Evolutionary conservation across 805 yeast genomes (phyloP), one percentile per base, ranked within the genome.

Genomic region (Pichia manshurica): DNA sequence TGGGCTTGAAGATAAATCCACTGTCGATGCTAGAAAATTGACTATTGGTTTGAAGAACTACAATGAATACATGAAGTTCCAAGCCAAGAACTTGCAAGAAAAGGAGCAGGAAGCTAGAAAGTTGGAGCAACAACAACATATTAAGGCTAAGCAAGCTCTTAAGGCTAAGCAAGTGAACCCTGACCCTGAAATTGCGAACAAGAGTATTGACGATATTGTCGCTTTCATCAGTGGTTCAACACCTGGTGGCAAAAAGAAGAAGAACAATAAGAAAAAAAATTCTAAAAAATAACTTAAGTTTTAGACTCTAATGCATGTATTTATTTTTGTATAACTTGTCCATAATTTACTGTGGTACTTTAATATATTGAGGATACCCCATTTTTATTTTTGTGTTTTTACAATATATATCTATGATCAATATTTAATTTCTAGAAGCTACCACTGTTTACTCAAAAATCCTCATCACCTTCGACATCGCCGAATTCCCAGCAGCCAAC

Each of bases 401-500:
- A 34, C n/a, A 33, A 23, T 33, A 6, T n/a, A n/a, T 33, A 33
- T 17, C 20, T 33, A n/a, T 33, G 20, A 33, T 29, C 32, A 10
- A 29, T 33, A 33, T 33, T 33, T 33, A 9, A 33, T n/a, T 33
- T 33, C 8, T n/a, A 9, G 12, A 9, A 33, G 20, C 12, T 33
- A 13, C 12, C 36, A 15, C 10, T 25, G 20, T 33, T 33, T 29
- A 6, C 8, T 20, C 22, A 53, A 20, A 50, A 53, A 3, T 60
- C 58, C 8, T 79, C 84, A 47, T 78, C 83, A 46, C 71, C 79
- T 34, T 82, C 75, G 33, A 84, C 75, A 59, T 84, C 88, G 44
- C 90, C 90, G 55, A 77, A 80, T 64, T 81, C 79, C 90, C 90
- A 84, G 60, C 86, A 81, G 4, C 89, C 89, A 19, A 65, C 57